A percentile compares a stretch with the other conserved stretches of the same genome.
phyloP scores from a whole-genome alignment of 1,284 basidiomycete species.

The Flammula alnicola region DNA sequence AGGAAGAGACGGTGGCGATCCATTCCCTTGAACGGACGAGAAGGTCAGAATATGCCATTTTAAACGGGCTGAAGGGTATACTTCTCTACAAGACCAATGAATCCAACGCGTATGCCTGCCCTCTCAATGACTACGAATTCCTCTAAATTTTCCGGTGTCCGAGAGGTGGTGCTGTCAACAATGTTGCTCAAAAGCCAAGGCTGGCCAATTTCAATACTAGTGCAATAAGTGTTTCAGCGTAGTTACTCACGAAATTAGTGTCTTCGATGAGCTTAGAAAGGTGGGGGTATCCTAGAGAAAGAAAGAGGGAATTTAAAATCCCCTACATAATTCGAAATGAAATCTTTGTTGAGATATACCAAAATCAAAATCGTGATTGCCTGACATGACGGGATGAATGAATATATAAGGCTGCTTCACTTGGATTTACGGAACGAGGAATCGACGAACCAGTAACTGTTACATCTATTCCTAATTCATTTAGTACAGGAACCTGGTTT shows the following conservation, averaged over 20 bases:
- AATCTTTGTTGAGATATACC: conserved; percentile 40
- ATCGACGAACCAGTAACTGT: conserved; percentile 60
- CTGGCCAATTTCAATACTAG: conserved; percentile 41
- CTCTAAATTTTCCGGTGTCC: conserved; percentile 58
- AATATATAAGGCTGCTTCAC: conserved; percentile 2
- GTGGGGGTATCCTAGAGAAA: conserved; percentile 83
- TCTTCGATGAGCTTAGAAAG: conserved; percentile 73
- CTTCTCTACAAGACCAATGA: conserved; percentile 87
- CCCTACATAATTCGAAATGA: background rate
- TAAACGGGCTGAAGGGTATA: conserved; percentile 36
- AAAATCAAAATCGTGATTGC: conserved; percentile 89
- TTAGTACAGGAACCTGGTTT: conserved; percentile 79
- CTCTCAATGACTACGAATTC: conserved; percentile 71
- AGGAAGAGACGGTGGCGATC: conserved; percentile 85
- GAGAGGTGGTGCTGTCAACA: conserved; percentile 63
- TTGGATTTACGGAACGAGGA: conserved; percentile 54
- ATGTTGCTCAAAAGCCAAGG: conserved; percentile 83
- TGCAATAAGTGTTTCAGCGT: conserved; percentile 10
- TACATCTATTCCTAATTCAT: conserved; percentile 70
- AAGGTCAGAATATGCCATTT: background rate
- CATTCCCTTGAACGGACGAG: conserved; percentile 65
- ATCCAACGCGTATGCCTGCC: conserved; percentile 70
- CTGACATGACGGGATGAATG: conserved; percentile 36
- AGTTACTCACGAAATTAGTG: conserved; percentile 64
- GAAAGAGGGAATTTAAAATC: too few relatives aligned